phyloP scores from a whole-genome alignment of 192 early-diverging fungal species.

The Podila epicladia region DNA sequence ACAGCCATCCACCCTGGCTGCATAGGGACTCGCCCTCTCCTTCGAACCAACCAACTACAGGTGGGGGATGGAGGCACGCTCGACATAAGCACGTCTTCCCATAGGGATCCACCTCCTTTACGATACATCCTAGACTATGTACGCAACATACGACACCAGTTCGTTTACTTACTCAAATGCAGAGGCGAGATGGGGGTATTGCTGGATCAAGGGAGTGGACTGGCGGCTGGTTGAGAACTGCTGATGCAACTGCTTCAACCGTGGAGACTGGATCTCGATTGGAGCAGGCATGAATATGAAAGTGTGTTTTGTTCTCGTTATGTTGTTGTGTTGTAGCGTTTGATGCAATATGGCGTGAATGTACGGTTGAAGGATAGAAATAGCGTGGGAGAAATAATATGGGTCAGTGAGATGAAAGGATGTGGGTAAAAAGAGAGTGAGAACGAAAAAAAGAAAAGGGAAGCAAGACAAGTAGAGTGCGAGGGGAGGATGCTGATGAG shows the following conservation, averaged over 20 bases:
- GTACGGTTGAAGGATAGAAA: neutral
- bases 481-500: neutral
- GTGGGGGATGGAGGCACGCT: no score
- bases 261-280: conserved; percentile 20
- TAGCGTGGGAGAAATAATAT: neutral
- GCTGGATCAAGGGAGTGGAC: conserved; percentile 14
- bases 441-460: neutral
- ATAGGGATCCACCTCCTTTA: no score
- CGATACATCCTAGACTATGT: no score
- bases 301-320: no score
- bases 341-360: neutral
- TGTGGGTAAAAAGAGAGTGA: neutral
- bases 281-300: conserved; percentile 13
- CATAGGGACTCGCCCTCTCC: no score
- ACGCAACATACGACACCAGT: no score
- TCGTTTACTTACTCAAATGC: conserved; percentile 23
- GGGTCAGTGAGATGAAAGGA: neutral
- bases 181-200: conserved; percentile 8
- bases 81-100: no score
- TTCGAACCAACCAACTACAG: no score
- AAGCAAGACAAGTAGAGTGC: neutral
- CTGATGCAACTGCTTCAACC: conserved; percentile 1
- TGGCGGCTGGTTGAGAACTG: conserved; percentile 1
- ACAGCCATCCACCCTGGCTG: no score
- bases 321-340: no score